Base-by-base conservation (phyloP, 495 filamentous ascomycete genomes). In the Penicillium daleae region DNA sequence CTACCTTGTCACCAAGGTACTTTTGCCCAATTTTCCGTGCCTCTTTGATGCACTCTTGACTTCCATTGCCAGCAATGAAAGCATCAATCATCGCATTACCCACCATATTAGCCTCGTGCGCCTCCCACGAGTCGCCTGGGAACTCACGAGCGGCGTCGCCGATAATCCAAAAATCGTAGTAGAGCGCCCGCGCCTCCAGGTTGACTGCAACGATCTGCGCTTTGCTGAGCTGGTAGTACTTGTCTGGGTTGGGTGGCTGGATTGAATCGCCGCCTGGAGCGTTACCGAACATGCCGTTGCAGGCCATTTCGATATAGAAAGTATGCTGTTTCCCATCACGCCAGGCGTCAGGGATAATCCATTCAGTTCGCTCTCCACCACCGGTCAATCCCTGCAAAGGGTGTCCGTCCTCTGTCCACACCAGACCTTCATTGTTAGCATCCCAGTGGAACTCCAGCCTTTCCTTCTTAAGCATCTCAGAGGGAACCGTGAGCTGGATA, bases 211-310 rank as follows among this genome's bases (percentile, higher is more conserved):
- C 88, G 57, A 99, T 95, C 60, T 92, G 89, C n/a, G 95, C 94
- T 48, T 82, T 89, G 46, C 78, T 76, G 54, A 99, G 81, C 49
- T 85, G 82, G 72, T 88, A 99, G 66, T 87, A 90, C 67, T 82
- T 89, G 76, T 97, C 86, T 19, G 92, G 91, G 51, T 88, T 81
- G 1, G 95, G 95, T 8, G 95, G 93, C 70, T 97, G 92, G 59
- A 97, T 97, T 6, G 80, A 86, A 71, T 97, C 93, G 13, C 91
- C 93, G 22, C 89, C 90, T 2, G 87, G 80, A 0, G 92, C 89
- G 76, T 97, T 97, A 55, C 95, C 95, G 77, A 98, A 97, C 94
- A 99, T 99, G 67, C 87, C 87, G 76, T 99, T 99, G 75, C 95
- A 98, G 15, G 95, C 95, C 91, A 99, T 96, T 78, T 99, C 95